Conservation (phyloP, 169 alveolate genomes). For the Plasmodium inui region DNA sequence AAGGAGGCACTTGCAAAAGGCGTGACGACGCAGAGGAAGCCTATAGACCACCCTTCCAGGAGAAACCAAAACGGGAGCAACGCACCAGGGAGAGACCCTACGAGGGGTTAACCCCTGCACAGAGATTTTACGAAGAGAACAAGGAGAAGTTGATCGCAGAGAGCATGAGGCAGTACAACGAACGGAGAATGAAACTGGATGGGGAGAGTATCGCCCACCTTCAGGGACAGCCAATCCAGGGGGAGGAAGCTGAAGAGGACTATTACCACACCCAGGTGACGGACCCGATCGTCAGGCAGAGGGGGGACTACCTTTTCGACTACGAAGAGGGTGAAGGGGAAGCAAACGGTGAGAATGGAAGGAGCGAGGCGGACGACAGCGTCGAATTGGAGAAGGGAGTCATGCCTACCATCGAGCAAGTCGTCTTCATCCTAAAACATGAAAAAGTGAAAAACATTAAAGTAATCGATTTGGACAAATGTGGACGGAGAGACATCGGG, state of each 20-base stretch:
- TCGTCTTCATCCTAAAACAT: constrained; percentile 85
- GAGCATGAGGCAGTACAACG: constrained; percentile 76
- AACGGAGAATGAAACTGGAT: constrained; percentile 49
- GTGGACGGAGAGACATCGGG: constrained; percentile 86
- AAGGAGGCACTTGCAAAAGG: neutral
- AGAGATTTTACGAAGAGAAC: constrained; percentile 81
- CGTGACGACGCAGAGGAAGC: neutral
- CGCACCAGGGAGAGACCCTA: neutral
- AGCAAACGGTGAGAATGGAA: neutral
- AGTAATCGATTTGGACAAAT: constrained; percentile 84
- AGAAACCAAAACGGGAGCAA: neutral
- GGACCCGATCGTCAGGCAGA: constrained; percentile 79
- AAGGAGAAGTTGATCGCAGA: constrained; percentile 79
- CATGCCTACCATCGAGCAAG: constrained; percentile 87
- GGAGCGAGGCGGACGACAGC: constrained; percentile 33
- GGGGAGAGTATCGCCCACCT: constrained; percentile 1
- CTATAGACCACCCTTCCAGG: neutral
- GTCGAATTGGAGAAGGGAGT: constrained; percentile 82
- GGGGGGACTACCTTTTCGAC: constrained; percentile 85
- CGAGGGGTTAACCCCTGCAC: constrained; percentile 82
- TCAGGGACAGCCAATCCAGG: constrained; percentile 41
- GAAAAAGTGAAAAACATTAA: constrained; percentile 76
- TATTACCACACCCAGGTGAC: constrained; percentile 76
- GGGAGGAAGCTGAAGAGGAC: constrained; percentile 76
- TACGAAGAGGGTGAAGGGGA: constrained; percentile 74